Percentiles rank a stretch among this genome's conserved stretches.
Evolutionary conservation across 371 early-diverging fungal genomes (phyloP).

Genomic region (Phascolomyces articulosus): DNA sequence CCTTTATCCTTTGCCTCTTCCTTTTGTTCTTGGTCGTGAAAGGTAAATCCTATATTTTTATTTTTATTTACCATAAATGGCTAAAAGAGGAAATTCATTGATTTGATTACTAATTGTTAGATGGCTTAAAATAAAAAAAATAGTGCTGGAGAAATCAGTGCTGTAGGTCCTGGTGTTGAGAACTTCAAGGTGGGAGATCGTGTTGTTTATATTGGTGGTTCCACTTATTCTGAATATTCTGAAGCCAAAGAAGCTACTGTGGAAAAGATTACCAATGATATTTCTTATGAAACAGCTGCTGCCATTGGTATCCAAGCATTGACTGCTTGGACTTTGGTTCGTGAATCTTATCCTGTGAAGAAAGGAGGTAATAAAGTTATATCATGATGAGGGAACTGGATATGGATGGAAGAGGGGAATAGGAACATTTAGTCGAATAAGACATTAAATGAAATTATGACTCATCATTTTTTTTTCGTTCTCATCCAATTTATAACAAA

Average conservation of each 20-base stretch:
- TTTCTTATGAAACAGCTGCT: slow-evolving; percentile 70
- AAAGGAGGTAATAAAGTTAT: slow-evolving; percentile 55
- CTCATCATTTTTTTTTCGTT: neutral
- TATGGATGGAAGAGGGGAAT: no score
- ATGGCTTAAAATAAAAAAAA: no score
- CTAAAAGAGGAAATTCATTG: neutral
- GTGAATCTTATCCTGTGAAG: slow-evolving; percentile 74
- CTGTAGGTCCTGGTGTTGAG: slow-evolving; percentile 69
- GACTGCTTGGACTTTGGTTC: slow-evolving; percentile 83
- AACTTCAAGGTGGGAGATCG: slow-evolving; percentile 80
- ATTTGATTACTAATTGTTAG: neutral
- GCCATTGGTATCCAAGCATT: slow-evolving; percentile 74
- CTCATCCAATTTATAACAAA: no score
- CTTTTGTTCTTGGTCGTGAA: slow-evolving; percentile 82
- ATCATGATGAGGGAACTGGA: no score
- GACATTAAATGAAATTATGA: no score
- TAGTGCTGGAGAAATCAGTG: slow-evolving; percentile 24
- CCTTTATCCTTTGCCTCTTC: slow-evolving; percentile 72
- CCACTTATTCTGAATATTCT: slow-evolving; percentile 82
- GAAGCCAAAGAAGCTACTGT: slow-evolving; percentile 42
- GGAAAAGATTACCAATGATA: slow-evolving; percentile 57
- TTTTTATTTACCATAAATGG: neutral
- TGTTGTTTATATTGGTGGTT: slow-evolving; percentile 73
- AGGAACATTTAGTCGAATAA: no score
- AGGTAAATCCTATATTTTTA: slow-evolving; percentile 32